These are phyloP conservation scores for Hysterium pulicare DNA, from an alignment of 2,329 filamentous ascomycete species.

Conservation along the genomic window DNA sequence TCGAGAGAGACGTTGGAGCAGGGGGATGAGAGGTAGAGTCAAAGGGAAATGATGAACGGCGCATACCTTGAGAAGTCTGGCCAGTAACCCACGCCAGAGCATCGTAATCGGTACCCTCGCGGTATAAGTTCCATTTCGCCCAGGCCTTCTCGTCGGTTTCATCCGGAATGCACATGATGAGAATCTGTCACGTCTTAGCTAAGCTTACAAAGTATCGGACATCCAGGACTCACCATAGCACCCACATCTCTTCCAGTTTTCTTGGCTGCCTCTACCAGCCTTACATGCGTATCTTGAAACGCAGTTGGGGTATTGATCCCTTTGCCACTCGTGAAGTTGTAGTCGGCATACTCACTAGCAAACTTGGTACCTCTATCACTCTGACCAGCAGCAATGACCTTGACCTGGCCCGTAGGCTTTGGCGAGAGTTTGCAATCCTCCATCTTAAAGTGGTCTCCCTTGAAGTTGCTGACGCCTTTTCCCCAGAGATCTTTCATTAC, in stretches of 20 bases:
- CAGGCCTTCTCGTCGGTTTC: constrained; percentile 28
- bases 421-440: constrained; percentile 32
- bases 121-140: constrained; percentile 32
- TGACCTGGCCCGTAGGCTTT: constrained; percentile 11
- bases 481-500: constrained; percentile 35
- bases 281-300: constrained; percentile 19
- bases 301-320: constrained; percentile 32
- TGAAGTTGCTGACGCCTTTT: constrained; percentile 29
- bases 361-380: constrained; percentile 33
- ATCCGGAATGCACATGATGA: constrained; percentile 35
- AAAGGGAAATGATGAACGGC: constrained; percentile 20
- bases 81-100: constrained; percentile 32
- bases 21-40: constrained; percentile 1
- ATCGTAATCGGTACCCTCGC: constrained; percentile 28
- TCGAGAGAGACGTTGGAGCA: not conserved
- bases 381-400: constrained; percentile 34
- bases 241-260: constrained; percentile 29
- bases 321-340: constrained; percentile 30
- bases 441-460: constrained; percentile 34
- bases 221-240: constrained; percentile 9
- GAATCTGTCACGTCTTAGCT: constrained; percentile 25
- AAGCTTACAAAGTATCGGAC: too few species aligned
- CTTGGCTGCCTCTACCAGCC: constrained; percentile 25
- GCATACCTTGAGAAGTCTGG: constrained; percentile 28
- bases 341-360: constrained; percentile 29